Base-by-base conservation (phyloP, 1,284 basidiomycete genomes). In the Leccinum subatratum region DNA sequence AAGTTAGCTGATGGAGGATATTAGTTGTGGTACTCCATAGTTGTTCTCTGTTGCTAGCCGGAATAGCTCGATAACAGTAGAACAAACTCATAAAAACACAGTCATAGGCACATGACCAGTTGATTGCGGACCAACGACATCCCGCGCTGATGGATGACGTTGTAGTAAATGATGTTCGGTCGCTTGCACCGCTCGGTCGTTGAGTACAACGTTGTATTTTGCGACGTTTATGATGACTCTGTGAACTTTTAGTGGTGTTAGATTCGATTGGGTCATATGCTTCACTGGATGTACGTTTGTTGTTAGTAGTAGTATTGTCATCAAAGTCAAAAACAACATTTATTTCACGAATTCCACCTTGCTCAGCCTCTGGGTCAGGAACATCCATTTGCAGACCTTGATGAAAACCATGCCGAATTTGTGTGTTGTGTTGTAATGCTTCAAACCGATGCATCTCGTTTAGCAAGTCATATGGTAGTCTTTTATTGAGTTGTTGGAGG, bases 61-160 rank as follows among this genome's bases (percentile, higher is more conserved):
- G 12, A 25, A 16, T 30, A 18, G 25, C 56, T 16, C 28, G 28
- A 58, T 58, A 30, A 18, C 16, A 8, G 14, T 58, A 58, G 14
- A 58, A 58, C 6, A 58, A 30, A 16, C 25, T 12, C 56, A 58
- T 58, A 16, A 58, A 58, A 8, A 58, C 28, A 58, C 56, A 30
- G 28, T 58, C 56, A 58, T 58, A 58, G 4, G 56, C 56, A n/a
- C 56, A 58, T n/a, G 56, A 58, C 56, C 56, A 58, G 16, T 58
- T 58, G 5, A 16, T 16, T 28, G 56, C 11, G 6, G 11, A 16
- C 56, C 56, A 58, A 7, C 14, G 14, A n/a, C 28, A 58, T 7
- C 56, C 56, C 28, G 28, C 56, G 30, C 25, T 58, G 18, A 45
- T n/a, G 51, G 51, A n/a, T 56, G 51, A 16, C 4, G 51, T 56